phyloP scores from a whole-genome alignment of 306 rosid genomes.

The Sindora glabra region DNA sequence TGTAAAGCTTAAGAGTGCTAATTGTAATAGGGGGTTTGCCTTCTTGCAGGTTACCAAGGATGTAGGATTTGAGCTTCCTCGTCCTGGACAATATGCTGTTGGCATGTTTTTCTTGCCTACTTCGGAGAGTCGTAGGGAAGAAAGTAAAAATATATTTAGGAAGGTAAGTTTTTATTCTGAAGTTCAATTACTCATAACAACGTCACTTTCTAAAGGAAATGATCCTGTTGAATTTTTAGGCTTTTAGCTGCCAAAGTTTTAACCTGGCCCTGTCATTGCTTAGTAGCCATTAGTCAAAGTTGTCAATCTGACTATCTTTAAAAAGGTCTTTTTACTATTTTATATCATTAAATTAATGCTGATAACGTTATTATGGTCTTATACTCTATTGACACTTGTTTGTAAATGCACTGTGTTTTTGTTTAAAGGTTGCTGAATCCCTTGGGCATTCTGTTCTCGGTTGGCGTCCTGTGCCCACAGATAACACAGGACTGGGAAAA shows the following conservation, averaged over 20 bases:
- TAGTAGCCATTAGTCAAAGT: too few relatives aligned
- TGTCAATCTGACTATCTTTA: too few relatives aligned
- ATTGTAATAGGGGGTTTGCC: too few relatives aligned
- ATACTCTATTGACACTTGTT: background rate
- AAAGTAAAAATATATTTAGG: slow-evolving; percentile 60
- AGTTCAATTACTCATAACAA: background rate
- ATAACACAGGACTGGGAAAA: slow-evolving; percentile 79
- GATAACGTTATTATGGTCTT: background rate
- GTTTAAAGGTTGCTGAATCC: slow-evolving; percentile 73
- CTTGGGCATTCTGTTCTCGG: slow-evolving; percentile 90
- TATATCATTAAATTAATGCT: too few relatives aligned
- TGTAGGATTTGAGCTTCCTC: slow-evolving; percentile 80
- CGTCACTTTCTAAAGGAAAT: too few relatives aligned
- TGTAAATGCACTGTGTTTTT: slow-evolving; percentile 2
- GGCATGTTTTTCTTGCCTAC: slow-evolving; percentile 97
- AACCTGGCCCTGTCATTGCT: too few relatives aligned
- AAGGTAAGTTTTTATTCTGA: slow-evolving; percentile 42
- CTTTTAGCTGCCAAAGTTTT: too few relatives aligned
- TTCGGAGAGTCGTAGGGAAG: slow-evolving; percentile 57
- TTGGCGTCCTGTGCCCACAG: slow-evolving; percentile 88
- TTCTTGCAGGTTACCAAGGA: slow-evolving; percentile 49
- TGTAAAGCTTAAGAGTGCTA: too few relatives aligned
- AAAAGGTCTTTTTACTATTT: too few relatives aligned
- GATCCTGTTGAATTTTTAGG: too few relatives aligned
- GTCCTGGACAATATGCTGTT: slow-evolving; percentile 75